phyloP scores from a whole-genome alignment of 441 rosid species.

The Mallotus repandus region DNA sequence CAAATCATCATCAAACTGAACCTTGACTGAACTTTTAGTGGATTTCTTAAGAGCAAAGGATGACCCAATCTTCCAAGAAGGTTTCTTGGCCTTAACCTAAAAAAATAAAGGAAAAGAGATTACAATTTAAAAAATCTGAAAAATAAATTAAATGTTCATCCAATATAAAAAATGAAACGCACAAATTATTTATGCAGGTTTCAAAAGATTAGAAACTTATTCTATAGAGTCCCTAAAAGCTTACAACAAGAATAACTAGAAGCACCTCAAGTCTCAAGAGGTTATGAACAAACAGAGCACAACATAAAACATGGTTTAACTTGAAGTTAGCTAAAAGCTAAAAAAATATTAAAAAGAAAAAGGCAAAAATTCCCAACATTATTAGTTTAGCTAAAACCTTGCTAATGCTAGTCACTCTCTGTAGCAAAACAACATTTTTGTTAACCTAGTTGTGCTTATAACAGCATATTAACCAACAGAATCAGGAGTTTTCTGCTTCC shows the following conservation, averaged over 20 bases:
- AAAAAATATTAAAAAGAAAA: no score
- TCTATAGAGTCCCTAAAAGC: neutral
- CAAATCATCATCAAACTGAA: constrained; percentile 66
- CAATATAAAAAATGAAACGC: neutral
- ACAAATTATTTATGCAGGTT: no score
- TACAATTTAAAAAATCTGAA: neutral
- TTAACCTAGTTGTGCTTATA: neutral
- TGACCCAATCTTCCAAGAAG: constrained; percentile 90
- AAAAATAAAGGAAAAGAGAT: constrained; percentile 7
- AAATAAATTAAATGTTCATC: neutral
- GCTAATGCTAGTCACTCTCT: no score
- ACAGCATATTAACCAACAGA: no score
- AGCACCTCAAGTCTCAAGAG: neutral
- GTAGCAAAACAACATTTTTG: neutral
- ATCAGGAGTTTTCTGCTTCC: no score
- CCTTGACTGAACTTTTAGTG: constrained; percentile 43
- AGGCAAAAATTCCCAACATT: neutral
- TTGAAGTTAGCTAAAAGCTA: neutral
- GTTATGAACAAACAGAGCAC: neutral
- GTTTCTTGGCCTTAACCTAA: constrained; percentile 78
- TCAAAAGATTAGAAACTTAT: neutral
- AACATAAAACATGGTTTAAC: neutral
- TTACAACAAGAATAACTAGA: neutral
- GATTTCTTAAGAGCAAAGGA: constrained; percentile 75
- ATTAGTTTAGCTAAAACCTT: neutral